These are phyloP conservation scores for Globisporangium spiculum DNA, from an alignment of 352 stramenopile species.

Conservation along the genomic window DNA sequence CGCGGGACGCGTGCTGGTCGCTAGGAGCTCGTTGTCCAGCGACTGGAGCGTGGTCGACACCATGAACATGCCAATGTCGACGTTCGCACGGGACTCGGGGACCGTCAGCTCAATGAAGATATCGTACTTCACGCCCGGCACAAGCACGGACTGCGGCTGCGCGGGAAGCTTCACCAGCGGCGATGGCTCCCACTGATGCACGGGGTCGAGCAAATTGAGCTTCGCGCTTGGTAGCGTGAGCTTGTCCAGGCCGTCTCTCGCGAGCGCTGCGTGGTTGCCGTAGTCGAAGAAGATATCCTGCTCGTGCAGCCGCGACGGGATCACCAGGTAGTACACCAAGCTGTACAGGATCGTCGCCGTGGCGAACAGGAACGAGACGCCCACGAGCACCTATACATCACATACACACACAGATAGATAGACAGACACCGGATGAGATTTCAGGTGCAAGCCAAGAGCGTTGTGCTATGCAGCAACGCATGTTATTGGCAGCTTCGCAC, in stretches of 20 bases:
- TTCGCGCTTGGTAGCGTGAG: constrained; percentile 47
- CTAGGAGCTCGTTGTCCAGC: constrained; percentile 28
- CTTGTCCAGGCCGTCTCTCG: background rate
- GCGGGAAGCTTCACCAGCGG: constrained; percentile 24
- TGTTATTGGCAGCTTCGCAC: background rate
- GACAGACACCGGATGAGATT: background rate
- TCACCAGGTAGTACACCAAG: constrained; percentile 74
- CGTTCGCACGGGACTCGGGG: constrained; percentile 58
- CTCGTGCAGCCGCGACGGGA: constrained; percentile 73
- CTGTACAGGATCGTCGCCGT: constrained; percentile 64
- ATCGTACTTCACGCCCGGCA: constrained; percentile 75
- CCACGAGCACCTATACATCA: constrained; percentile 29
- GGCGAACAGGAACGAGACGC: constrained; percentile 42
- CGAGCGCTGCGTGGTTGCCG: constrained; percentile 43
- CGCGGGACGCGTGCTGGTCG: constrained; percentile 49
- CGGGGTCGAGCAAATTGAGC: constrained; percentile 49
- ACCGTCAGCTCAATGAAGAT: constrained; percentile 71
- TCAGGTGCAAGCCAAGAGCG: background rate
- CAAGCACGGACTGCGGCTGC: constrained; percentile 32
- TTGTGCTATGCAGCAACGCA: background rate
- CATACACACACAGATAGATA: constrained; percentile 7
- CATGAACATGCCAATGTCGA: constrained; percentile 81
- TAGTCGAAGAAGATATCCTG: constrained; percentile 81
- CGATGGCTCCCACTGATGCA: constrained; percentile 58
- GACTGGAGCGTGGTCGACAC: constrained; percentile 44